Evolutionary conservation across 306 rosid genomes (phyloP).

Genomic region (Crotalaria pallida): DNA sequence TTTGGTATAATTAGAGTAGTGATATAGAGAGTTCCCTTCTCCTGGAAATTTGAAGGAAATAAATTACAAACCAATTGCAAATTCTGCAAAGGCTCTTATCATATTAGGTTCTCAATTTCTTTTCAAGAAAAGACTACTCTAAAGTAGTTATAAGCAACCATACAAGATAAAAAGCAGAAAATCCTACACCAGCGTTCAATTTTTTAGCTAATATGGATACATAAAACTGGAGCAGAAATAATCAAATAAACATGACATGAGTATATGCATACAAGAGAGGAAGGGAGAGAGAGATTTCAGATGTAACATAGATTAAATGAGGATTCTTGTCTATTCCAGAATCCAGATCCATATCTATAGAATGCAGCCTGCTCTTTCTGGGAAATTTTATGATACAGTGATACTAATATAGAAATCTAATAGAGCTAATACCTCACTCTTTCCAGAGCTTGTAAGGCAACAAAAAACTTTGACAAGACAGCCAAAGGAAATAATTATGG

Average conservation of each 20-base stretch:
- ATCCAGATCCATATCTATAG: too few species aligned
- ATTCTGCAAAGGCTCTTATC: not conserved
- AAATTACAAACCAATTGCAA: slow-evolving; percentile 15
- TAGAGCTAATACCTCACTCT: not conserved
- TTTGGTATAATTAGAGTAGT: slow-evolving; percentile 84
- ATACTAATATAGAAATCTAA: not conserved
- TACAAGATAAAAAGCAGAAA: not conserved
- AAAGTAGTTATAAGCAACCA: not conserved
- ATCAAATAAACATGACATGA: not conserved
- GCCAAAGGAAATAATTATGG: not conserved
- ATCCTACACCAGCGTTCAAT: not conserved
- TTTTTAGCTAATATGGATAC: not conserved
- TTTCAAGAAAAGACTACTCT: not conserved
- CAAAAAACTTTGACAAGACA: not conserved
- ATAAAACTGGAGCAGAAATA: not conserved
- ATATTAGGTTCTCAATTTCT: not conserved
- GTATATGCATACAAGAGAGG: not conserved
- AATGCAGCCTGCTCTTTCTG: not conserved
- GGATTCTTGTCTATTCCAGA: too few species aligned
- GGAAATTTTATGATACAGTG: not conserved
- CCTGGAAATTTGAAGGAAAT: slow-evolving; percentile 41
- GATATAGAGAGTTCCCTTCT: slow-evolving; percentile 53
- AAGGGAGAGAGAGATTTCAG: not conserved
- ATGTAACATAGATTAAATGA: not conserved
- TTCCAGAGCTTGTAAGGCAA: not conserved